Percentiles rank a stretch among this genome's conserved stretches.
These are phyloP conservation scores for Oryza nivara DNA, from an alignment of 176 grass and related monocot species.

Conservation along the genomic window DNA sequence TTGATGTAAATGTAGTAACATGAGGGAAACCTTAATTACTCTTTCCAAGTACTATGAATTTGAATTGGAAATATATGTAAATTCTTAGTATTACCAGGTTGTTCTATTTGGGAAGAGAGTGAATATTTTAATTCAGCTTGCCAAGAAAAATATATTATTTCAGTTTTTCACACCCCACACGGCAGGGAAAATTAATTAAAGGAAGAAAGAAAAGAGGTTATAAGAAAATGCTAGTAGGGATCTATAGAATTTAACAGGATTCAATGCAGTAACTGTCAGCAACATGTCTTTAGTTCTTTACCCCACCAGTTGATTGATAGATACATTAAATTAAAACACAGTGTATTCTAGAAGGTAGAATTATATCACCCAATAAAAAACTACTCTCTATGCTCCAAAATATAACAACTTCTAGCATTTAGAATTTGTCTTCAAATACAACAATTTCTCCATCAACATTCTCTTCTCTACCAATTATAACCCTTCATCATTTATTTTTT, in stretches of 20 bases:
- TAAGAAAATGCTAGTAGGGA: background rate
- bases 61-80: too few species aligned
- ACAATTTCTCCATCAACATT: too few species aligned
- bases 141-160: background rate
- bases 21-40: background rate
- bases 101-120: too few species aligned
- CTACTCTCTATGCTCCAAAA: background rate
- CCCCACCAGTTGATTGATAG: background rate
- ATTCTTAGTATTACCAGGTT: too few species aligned
- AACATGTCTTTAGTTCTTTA: background rate
- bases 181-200: background rate
- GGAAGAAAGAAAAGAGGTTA: too few species aligned
- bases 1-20: background rate
- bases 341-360: conserved; percentile 8
- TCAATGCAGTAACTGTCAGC: conserved; percentile 31
- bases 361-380: background rate
- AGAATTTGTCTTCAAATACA: too few species aligned
- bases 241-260: conserved; percentile 14
- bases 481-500: too few species aligned
- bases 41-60: too few species aligned
- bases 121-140: background rate
- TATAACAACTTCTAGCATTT: too few species aligned
- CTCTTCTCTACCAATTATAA: too few species aligned
- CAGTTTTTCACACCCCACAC: background rate
- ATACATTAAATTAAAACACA: background rate